Conservation (phyloP, 805 yeast species). For the Wickerhamiella australiensis region DNA sequence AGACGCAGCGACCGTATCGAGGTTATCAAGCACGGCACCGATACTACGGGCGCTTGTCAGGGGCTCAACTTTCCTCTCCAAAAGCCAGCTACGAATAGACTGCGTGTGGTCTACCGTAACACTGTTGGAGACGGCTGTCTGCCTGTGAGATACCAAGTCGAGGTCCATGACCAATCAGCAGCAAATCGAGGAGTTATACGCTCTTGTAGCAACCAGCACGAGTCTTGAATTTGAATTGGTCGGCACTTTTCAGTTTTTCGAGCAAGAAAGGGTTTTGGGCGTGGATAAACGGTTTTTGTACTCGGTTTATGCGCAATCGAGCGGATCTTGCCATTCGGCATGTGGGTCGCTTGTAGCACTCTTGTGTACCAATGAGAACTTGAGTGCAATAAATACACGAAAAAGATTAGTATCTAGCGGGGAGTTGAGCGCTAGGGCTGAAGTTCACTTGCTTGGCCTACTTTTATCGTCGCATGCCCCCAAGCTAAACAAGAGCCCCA, state of each 20-base stretch:
- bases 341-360: conserved; percentile 20
- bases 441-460: conserved; percentile 22
- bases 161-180: conserved; percentile 14
- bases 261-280: conserved; percentile 22
- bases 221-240: conserved; percentile 12
- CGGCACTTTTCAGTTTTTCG: conserved; percentile 7
- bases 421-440: conserved; percentile 14
- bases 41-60: conserved; percentile 22
- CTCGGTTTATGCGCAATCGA: conserved; percentile 15
- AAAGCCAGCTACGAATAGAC: conserved; percentile 21
- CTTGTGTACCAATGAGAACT: conserved; percentile 26
- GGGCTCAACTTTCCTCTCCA: conserved; percentile 23
- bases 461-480: conserved; percentile 25
- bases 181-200: conserved; percentile 10
- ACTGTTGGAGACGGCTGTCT: conserved; percentile 23
- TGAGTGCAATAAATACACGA: conserved; percentile 24
- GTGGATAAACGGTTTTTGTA: conserved; percentile 16
- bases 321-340: not conserved
- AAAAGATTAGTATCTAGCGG: conserved; percentile 17
- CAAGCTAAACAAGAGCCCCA: conserved; percentile 31
- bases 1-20: conserved; percentile 21
- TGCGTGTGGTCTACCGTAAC: conserved; percentile 25
- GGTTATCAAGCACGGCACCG: conserved; percentile 18
- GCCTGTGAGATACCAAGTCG: conserved; percentile 21
- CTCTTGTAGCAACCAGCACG: not conserved